phyloP scores from a whole-genome alignment of 2,329 filamentous ascomycete species.

The Apiospora rasikravindrae region DNA sequence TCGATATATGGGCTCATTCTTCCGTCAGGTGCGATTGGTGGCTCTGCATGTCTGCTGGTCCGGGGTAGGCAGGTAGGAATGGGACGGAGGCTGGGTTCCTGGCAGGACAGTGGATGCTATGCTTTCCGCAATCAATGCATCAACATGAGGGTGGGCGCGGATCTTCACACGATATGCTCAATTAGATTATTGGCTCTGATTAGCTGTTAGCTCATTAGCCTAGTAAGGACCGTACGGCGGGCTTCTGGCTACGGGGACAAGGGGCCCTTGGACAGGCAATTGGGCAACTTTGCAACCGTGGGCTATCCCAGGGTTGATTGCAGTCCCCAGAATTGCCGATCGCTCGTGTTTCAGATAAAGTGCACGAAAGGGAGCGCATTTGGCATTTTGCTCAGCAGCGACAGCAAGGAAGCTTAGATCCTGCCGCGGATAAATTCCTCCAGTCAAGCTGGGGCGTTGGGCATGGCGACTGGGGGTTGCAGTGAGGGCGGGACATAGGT shows the following conservation, averaged over 20 bases:
- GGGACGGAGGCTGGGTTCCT: not conserved
- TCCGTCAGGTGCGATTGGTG: conserved; percentile 4
- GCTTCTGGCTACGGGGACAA: no score
- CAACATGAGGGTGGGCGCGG: not conserved
- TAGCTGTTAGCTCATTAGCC: not conserved
- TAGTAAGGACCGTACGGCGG: not conserved
- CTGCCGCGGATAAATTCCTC: not conserved
- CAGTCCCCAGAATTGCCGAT: conserved; percentile 11
- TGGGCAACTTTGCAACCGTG: not conserved
- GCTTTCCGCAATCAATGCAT: conserved; percentile 10
- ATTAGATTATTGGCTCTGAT: not conserved
- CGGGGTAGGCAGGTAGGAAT: conserved; percentile 9
- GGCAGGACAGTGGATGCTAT: not conserved
- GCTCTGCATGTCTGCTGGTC: conserved; percentile 1
- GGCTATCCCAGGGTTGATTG: not conserved
- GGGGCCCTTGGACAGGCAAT: not conserved
- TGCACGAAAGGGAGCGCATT: not conserved
- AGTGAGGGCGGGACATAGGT: not conserved
- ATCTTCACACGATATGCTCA: conserved; percentile 17
- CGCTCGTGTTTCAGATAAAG: conserved; percentile 1
- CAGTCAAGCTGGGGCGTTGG: not conserved
- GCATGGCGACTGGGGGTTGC: not conserved
- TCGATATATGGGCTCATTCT: conserved; percentile 14
- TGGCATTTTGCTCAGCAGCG: not conserved
- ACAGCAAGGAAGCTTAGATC: not conserved